These are phyloP conservation scores for Yamadazyma friedrichii DNA, from an alignment of 1,139 yeast genomes.

Conservation along the genomic window DNA sequence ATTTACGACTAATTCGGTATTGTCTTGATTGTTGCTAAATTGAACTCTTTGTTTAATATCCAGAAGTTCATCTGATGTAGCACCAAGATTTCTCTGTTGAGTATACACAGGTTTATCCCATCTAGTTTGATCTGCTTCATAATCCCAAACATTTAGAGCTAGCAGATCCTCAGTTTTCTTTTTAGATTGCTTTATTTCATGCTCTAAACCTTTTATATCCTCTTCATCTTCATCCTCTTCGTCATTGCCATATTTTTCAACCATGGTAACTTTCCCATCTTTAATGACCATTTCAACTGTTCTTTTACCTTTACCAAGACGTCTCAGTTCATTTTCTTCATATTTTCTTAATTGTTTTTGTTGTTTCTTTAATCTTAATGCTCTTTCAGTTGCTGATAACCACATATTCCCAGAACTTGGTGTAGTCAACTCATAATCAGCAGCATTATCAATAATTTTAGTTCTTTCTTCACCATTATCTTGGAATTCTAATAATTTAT, in stretches of 20 bases:
- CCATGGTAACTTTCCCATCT: slow-evolving; percentile 75
- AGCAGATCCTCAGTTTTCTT: slow-evolving; percentile 14
- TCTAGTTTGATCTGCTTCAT: slow-evolving; percentile 46
- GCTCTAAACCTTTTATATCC: slow-evolving; percentile 16
- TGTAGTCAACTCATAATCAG: slow-evolving; percentile 72
- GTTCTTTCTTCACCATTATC: slow-evolving; percentile 88
- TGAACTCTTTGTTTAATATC: slow-evolving; percentile 19
- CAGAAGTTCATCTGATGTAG: not conserved
- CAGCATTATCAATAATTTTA: slow-evolving; percentile 86
- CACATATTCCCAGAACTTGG: slow-evolving; percentile 60
- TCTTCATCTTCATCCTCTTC: slow-evolving; percentile 24
- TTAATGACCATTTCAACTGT: slow-evolving; percentile 75
- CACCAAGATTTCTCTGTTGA: not conserved
- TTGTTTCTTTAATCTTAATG: slow-evolving; percentile 75
- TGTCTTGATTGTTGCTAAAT: slow-evolving; percentile 13
- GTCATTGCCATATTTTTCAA: slow-evolving; percentile 28
- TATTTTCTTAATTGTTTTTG: slow-evolving; percentile 68
- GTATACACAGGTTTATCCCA: slow-evolving; percentile 53
- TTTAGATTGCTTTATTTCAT: slow-evolving; percentile 20
- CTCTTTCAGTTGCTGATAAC: slow-evolving; percentile 89
- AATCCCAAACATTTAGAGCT: slow-evolving; percentile 51
- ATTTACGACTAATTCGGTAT: slow-evolving; percentile 13
- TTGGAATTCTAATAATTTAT: slow-evolving; percentile 75
- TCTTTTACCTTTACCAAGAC: slow-evolving; percentile 71
- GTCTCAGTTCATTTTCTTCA: slow-evolving; percentile 54